A percentile compares a stretch with the other conserved stretches of the same genome.
phyloP scores from a whole-genome alignment of 2,329 filamentous ascomycete genomes.

The Alternaria infectoria region DNA sequence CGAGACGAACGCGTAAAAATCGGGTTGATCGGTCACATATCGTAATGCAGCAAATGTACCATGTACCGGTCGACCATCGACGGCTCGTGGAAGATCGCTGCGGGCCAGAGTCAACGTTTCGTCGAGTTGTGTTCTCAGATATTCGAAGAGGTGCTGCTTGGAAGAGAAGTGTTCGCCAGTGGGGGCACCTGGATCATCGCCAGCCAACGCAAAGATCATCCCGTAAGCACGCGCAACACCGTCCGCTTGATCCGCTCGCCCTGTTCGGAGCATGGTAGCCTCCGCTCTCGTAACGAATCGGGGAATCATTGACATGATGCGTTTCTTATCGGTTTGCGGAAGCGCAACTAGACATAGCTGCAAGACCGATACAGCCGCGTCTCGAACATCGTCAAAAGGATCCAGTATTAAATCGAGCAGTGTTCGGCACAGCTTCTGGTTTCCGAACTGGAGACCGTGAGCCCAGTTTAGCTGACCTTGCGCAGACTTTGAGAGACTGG shows the following conservation, averaged over 20 bases:
- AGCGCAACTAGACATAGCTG: constrained; percentile 37
- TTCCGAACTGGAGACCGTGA: constrained; percentile 55
- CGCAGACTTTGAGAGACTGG: constrained; percentile 55
- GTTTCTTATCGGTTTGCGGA: constrained; percentile 15
- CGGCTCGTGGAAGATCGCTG: constrained; percentile 68
- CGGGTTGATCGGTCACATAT: constrained; percentile 57
- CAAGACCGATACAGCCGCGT: constrained; percentile 56
- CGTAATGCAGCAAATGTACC: constrained; percentile 52
- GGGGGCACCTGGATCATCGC: constrained; percentile 1
- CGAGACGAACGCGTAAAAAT: constrained; percentile 35
- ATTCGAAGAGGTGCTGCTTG: constrained; percentile 60
- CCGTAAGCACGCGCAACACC: constrained; percentile 81
- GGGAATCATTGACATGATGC: constrained; percentile 21
- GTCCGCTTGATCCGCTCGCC: constrained; percentile 89
- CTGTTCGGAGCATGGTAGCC: constrained; percentile 69
- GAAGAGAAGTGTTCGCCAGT: constrained; percentile 21
- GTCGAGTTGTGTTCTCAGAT: constrained; percentile 68
- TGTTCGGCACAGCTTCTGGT: constrained; percentile 59
- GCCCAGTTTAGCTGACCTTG: constrained; percentile 59
- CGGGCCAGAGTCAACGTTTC: constrained; percentile 68
- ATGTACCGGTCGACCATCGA: constrained; percentile 56
- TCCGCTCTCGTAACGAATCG: constrained; percentile 52
- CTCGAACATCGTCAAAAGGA: constrained; percentile 90
- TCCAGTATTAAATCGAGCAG: constrained; percentile 83
- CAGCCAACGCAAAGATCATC: constrained; percentile 67